phyloP scores from a whole-genome alignment of 2,329 filamentous ascomycete genomes.

The Verticillium zaregamsianum region DNA sequence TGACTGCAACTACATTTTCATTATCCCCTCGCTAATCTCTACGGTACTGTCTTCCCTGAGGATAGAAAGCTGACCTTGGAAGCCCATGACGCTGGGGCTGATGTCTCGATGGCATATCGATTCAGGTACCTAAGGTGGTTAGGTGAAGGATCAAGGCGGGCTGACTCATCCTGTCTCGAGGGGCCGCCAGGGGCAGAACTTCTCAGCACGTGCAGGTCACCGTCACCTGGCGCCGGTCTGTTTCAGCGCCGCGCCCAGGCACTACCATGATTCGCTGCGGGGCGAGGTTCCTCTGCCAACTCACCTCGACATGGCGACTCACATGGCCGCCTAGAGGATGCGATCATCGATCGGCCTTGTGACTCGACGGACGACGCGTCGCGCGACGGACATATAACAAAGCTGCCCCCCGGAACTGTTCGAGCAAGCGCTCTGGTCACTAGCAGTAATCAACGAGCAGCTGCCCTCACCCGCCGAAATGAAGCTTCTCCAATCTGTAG shows the following conservation, averaged over 20 bases:
- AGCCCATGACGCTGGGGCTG: no score
- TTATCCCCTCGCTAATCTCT: no score
- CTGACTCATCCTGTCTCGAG: neutral
- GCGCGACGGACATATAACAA: neutral
- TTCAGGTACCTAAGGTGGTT: no score
- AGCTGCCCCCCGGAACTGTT: no score
- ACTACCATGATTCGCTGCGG: neutral
- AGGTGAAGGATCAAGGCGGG: no score
- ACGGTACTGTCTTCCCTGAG: no score
- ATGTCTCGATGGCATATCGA: no score
- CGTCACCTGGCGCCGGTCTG: neutral
- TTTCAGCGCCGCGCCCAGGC: neutral
- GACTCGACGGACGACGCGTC: neutral
- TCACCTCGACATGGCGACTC: neutral
- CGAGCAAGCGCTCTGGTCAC: neutral
- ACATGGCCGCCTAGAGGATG: neutral
- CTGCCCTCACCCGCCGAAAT: slow-evolving; percentile 15
- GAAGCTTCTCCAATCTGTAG: slow-evolving; percentile 21
- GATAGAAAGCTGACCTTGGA: no score
- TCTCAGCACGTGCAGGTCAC: neutral
- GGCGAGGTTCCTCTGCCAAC: slow-evolving; percentile 1
- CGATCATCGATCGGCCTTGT: neutral
- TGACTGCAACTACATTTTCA: no score
- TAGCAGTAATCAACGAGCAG: neutral
- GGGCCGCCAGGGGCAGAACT: neutral